Percentiles rank a stretch among this genome's conserved stretches.
Evolutionary conservation across 257 asterid species (phyloP).

Genomic region (Petunia axillaris): DNA sequence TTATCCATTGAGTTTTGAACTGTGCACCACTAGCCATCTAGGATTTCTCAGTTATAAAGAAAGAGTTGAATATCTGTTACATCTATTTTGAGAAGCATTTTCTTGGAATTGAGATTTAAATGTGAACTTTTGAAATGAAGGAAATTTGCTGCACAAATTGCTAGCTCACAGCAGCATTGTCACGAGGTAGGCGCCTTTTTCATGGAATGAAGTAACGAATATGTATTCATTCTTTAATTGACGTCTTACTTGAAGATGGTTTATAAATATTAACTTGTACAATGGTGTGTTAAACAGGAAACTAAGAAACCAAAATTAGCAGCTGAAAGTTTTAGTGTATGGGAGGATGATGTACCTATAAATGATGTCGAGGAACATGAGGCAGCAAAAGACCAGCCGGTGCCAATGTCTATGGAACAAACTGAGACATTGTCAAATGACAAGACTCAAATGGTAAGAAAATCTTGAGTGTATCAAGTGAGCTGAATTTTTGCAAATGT

Average conservation of each 20-base stretch:
- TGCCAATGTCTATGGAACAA: slow-evolving; percentile 75
- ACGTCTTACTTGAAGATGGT: neutral
- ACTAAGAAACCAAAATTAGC: slow-evolving; percentile 42
- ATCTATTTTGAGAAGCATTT: neutral
- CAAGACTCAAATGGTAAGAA: slow-evolving; percentile 52
- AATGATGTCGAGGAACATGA: slow-evolving; percentile 52
- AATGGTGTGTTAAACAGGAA: slow-evolving; percentile 34
- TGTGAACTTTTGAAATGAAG: slow-evolving; percentile 35
- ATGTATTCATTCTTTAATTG: neutral
- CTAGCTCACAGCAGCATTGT: slow-evolving; percentile 46
- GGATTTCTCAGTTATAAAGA: neutral
- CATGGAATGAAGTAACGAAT: neutral
- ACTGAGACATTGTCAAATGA: slow-evolving; percentile 48
- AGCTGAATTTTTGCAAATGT: neutral
- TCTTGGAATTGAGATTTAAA: neutral
- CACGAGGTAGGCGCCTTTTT: slow-evolving; percentile 47
- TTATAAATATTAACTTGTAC: neutral
- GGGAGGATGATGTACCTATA: slow-evolving; percentile 61
- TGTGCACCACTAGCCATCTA: no score
- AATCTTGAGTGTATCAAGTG: neutral
- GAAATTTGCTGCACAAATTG: slow-evolving; percentile 78
- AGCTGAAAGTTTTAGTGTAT: slow-evolving; percentile 33
- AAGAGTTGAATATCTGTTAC: neutral
- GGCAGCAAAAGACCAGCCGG: slow-evolving; percentile 56
- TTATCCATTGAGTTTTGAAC: no score